A percentile compares a stretch with the other conserved stretches of the same genome.
These are phyloP conservation scores for Yueomyces sinensis DNA, from an alignment of 805 yeast genomes.

Conservation along the genomic window DNA sequence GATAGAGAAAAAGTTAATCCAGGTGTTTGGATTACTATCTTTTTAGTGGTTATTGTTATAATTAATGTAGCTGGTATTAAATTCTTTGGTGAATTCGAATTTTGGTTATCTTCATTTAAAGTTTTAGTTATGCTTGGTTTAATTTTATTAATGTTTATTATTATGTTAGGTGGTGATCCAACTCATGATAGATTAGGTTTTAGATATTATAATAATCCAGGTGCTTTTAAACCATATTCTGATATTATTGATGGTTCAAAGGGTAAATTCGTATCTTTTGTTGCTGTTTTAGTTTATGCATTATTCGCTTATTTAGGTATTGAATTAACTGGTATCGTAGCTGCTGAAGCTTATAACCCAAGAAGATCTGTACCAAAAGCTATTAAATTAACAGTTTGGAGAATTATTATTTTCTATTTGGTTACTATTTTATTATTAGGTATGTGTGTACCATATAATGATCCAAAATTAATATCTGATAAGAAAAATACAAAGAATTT, in stretches of 20 bases:
- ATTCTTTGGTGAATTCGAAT: conserved; percentile 35
- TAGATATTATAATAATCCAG: conserved; percentile 58
- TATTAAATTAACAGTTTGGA: conserved; percentile 52
- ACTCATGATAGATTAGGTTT: conserved; percentile 61
- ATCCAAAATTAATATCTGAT: conserved; percentile 36
- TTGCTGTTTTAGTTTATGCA: conserved; percentile 49
- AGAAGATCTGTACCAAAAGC: conserved; percentile 60
- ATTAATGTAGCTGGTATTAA: conserved; percentile 26
- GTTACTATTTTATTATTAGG: conserved; percentile 51
- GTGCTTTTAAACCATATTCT: conserved; percentile 38
- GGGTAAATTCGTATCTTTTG: conserved; percentile 51
- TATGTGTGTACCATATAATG: conserved; percentile 50
- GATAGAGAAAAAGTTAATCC: conserved; percentile 27
- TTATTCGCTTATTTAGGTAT: conserved; percentile 63
- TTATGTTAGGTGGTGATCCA: conserved; percentile 73
- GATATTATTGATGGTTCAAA: conserved; percentile 30
- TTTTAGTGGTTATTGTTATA: conserved; percentile 25
- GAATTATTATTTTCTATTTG: conserved; percentile 52
- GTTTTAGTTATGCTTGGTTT: conserved; percentile 55
- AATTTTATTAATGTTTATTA: conserved; percentile 45
- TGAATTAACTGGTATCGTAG: conserved; percentile 58
- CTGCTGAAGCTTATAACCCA: conserved; percentile 63
- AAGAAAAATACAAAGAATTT: conserved; percentile 41
- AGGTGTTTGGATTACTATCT: conserved; percentile 34
- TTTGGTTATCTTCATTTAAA: conserved; percentile 45